Percentiles rank a stretch among this genome's conserved stretches.
Conservation (phyloP, 306 rosid species). For the Prunus fruticosa region DNA sequence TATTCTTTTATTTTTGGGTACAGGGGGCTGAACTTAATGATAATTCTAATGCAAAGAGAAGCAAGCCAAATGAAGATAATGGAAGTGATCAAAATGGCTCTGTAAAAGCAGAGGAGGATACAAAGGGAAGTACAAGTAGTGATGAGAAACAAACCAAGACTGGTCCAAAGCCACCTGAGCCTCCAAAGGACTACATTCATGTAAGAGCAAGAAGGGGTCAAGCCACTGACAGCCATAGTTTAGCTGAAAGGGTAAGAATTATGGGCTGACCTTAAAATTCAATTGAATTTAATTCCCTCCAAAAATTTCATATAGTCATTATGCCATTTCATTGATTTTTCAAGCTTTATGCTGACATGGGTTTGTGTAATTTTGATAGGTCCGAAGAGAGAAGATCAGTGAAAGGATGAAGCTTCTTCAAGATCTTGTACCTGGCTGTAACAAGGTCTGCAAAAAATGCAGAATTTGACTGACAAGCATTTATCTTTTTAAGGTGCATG, state of each 20-base stretch:
- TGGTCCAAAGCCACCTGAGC: conserved; percentile 65
- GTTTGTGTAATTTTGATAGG: conserved; percentile 39
- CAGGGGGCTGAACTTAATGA: conserved; percentile 53
- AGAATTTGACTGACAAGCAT: neutral
- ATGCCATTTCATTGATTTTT: neutral
- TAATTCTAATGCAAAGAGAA: conserved; percentile 48
- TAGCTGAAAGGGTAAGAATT: conserved; percentile 83
- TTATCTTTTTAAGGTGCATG: neutral
- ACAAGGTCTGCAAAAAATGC: conserved; percentile 51
- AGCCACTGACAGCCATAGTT: conserved; percentile 98
- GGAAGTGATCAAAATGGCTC: conserved; percentile 35
- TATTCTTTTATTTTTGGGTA: neutral
- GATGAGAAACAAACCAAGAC: conserved; percentile 55
- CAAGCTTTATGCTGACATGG: conserved; percentile 22
- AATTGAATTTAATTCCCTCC: neutral
- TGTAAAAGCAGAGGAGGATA: conserved; percentile 58
- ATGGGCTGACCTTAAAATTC: neutral
- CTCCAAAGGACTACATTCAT: conserved; percentile 90
- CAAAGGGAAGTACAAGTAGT: conserved; percentile 31
- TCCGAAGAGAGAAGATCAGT: conserved; percentile 92
- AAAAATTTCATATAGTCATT: no score
- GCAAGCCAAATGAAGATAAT: conserved; percentile 47
- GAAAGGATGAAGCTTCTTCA: conserved; percentile 98
- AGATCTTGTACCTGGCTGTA: conserved; percentile 97
- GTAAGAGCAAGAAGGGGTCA: conserved; percentile 99